Evolutionary conservation across 257 asterid species (phyloP).

Genomic region (Coffea canephora): DNA sequence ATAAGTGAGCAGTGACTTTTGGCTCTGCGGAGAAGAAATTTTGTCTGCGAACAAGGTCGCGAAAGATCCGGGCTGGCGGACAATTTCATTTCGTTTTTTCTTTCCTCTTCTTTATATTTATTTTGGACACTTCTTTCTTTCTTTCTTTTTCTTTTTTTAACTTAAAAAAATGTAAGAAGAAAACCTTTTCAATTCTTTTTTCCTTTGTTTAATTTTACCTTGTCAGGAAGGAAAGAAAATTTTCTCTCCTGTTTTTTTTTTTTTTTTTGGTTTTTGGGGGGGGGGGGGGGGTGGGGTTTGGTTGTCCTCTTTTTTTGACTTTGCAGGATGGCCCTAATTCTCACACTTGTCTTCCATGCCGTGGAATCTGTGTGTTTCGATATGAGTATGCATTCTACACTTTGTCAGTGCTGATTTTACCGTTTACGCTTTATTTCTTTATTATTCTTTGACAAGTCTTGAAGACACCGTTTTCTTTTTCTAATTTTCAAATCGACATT

Average conservation of each 20-base stretch:
- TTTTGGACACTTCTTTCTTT: background rate
- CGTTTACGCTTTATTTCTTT: background rate
- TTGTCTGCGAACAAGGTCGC: slow-evolving; percentile 62
- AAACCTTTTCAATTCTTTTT: background rate
- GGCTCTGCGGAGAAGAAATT: slow-evolving; percentile 38
- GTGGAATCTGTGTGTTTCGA: background rate
- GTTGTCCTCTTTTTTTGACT: background rate
- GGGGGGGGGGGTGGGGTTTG: no score
- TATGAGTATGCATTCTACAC: slow-evolving; percentile 1
- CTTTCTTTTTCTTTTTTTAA: background rate
- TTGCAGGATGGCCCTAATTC: background rate
- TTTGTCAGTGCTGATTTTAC: slow-evolving; percentile 16
- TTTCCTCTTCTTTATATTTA: background rate
- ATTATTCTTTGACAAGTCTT: no score
- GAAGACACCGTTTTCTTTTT: no score
- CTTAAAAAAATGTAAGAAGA: background rate
- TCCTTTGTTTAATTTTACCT: background rate
- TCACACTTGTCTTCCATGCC: slow-evolving; percentile 37
- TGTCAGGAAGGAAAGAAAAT: background rate
- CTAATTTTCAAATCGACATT: no score
- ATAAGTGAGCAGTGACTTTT: slow-evolving; percentile 36
- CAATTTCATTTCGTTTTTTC: slow-evolving; percentile 14
- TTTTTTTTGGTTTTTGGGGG: background rate
- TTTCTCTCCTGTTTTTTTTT: background rate
- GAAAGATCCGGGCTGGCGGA: slow-evolving; percentile 65